These are phyloP conservation scores for Epichloe bromicola DNA, from an alignment of 2,329 filamentous ascomycete genomes.

Conservation along the genomic window DNA sequence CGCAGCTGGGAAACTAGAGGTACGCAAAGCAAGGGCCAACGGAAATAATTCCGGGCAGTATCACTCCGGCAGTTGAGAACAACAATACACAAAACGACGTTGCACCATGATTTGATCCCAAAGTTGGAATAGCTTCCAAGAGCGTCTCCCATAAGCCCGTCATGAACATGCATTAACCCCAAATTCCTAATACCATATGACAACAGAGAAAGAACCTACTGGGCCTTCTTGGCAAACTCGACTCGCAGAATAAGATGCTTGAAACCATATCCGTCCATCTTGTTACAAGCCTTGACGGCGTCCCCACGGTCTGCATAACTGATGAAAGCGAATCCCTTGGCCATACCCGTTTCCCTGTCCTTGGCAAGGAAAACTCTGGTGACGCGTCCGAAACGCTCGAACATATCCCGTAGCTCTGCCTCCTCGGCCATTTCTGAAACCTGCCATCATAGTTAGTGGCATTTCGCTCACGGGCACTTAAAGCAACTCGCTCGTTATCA, in stretches of 20 bases:
- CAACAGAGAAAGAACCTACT: slow-evolving; percentile 17
- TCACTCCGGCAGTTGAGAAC: neutral
- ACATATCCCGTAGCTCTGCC: slow-evolving; percentile 89
- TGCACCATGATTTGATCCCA: neutral
- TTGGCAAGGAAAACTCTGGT: slow-evolving; percentile 96
- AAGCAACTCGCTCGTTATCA: neutral
- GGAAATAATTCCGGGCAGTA: neutral
- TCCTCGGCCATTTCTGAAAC: slow-evolving; percentile 97
- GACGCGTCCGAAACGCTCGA: slow-evolving; percentile 92
- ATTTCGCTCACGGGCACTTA: slow-evolving; percentile 10
- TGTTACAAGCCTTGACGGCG: slow-evolving; percentile 83
- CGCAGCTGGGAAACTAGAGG: neutral
- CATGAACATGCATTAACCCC: slow-evolving; percentile 4
- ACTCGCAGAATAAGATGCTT: slow-evolving; percentile 77
- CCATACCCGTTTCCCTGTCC: slow-evolving; percentile 88
- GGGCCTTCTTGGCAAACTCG: slow-evolving; percentile 72
- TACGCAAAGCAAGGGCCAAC: neutral
- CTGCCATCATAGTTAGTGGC: slow-evolving; percentile 30
- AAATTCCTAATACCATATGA: neutral
- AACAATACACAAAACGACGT: neutral
- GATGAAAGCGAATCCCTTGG: slow-evolving; percentile 98
- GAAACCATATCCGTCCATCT: slow-evolving; percentile 94
- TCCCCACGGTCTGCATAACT: slow-evolving; percentile 85
- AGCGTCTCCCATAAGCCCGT: neutral
- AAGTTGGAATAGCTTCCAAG: neutral